Conservation (phyloP, 805 yeast genomes). For the Yarrowia phangngaensis region DNA sequence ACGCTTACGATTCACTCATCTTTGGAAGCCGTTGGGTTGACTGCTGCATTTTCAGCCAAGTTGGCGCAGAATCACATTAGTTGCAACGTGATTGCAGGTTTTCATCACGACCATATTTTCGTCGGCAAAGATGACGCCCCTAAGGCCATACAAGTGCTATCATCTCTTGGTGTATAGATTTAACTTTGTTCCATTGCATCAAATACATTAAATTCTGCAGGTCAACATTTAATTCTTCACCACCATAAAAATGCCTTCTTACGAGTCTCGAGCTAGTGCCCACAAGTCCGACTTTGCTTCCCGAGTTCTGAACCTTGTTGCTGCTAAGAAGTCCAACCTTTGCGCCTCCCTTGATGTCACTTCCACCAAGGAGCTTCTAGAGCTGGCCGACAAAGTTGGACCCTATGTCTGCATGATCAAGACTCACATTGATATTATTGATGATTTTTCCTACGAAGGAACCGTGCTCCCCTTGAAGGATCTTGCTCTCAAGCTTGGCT, state of each 20-base stretch:
- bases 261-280: conserved; percentile 61
- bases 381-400: conserved; percentile 72
- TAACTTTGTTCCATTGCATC: no score
- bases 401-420: conserved; percentile 89
- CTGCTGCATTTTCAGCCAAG: conserved; percentile 8
- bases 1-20: conserved; percentile 16
- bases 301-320: conserved; percentile 70
- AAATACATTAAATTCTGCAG: no score
- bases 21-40: conserved; percentile 16
- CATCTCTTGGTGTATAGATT: neutral
- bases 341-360: conserved; percentile 94
- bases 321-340: conserved; percentile 73
- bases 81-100: conserved; percentile 15
- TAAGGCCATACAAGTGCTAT: neutral
- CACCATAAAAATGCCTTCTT: conserved; percentile 39
- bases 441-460: conserved; percentile 77
- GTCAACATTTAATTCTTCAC: neutral
- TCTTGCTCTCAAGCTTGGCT: conserved; percentile 75
- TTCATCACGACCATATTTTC: conserved; percentile 19
- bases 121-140: conserved; percentile 3
- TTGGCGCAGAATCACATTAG: conserved; percentile 7
- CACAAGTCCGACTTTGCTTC: conserved; percentile 80
- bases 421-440: conserved; percentile 90
- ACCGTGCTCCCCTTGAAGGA: conserved; percentile 71
- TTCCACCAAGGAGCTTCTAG: conserved; percentile 69